Conservation (phyloP, 2,329 filamentous ascomycete species). For the Stagonosporopsis chrysanthemi region DNA sequence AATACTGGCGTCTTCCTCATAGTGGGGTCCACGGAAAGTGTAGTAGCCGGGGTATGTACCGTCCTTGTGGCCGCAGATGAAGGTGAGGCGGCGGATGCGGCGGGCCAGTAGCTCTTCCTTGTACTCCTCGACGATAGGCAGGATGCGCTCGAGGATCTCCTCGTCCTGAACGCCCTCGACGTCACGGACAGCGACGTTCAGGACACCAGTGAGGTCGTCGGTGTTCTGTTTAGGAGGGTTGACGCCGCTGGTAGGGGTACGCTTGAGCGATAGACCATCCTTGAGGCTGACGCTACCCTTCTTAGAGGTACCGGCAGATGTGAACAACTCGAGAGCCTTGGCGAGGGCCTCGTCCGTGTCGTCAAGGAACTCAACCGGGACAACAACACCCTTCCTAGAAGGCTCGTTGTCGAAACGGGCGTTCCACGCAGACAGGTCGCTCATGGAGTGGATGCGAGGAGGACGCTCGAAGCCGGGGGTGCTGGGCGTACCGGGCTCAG, state of each 20-base stretch:
- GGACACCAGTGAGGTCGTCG: conserved; percentile 87
- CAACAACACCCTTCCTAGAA: conserved; percentile 88
- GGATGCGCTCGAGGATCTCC: conserved; percentile 79
- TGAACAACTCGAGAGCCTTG: conserved; percentile 85
- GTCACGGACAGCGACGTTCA: conserved; percentile 91
- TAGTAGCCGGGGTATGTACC: conserved; percentile 96
- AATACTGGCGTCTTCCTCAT: conserved; percentile 91
- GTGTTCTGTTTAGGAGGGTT: conserved; percentile 60
- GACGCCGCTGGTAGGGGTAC: conserved; percentile 59
- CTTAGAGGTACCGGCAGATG: conserved; percentile 62
- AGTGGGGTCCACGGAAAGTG: conserved; percentile 93
- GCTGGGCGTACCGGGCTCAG: conserved; percentile 73
- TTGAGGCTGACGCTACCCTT: conserved; percentile 57
- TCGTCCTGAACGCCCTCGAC: conserved; percentile 83
- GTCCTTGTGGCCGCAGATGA: conserved; percentile 94
- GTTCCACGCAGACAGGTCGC: conserved; percentile 90
- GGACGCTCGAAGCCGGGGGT: conserved; percentile 72
- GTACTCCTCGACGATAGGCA: conserved; percentile 77
- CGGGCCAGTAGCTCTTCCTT: conserved; percentile 84
- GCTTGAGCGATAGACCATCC: conserved; percentile 66
- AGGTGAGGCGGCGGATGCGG: conserved; percentile 87
- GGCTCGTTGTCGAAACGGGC: conserved; percentile 76
- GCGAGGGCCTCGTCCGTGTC: conserved; percentile 87
- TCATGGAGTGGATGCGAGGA: conserved; percentile 90
- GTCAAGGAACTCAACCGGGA: conserved; percentile 91